Conservation (phyloP, 202 grass and related monocot species). For the Carex arenaria region DNA sequence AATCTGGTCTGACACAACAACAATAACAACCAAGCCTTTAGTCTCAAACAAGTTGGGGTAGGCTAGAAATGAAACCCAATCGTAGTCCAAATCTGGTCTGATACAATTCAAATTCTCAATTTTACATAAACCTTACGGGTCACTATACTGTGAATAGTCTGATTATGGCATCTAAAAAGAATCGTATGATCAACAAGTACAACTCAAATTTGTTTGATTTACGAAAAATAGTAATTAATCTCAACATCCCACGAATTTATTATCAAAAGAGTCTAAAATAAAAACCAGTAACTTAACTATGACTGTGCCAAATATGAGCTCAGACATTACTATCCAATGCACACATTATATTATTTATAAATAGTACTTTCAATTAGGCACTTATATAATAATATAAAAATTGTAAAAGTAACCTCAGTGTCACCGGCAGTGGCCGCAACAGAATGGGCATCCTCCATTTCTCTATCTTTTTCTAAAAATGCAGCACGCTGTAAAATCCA, state of each 20-base stretch:
- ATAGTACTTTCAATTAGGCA: neutral
- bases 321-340: neutral
- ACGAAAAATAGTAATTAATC: neutral
- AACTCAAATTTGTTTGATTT: neutral
- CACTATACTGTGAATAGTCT: neutral
- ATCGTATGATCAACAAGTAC: neutral
- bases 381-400: neutral
- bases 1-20: too few species aligned
- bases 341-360: neutral
- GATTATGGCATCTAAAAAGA: neutral
- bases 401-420: constrained; percentile 51
- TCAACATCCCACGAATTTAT: neutral
- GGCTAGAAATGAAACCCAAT: too few species aligned
- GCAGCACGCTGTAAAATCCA: constrained; percentile 57
- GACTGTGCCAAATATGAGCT: neutral
- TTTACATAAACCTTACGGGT: neutral
- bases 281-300: neutral
- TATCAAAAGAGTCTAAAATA: neutral
- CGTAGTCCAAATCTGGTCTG: too few species aligned
- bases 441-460: constrained; percentile 94
- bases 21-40: too few species aligned
- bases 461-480: constrained; percentile 74
- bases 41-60: too few species aligned
- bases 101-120: neutral
- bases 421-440: constrained; percentile 61